Evolutionary conservation across 305 asterid species (phyloP), one percentile per base, ranked within the genome.

Genomic region (Rubia occidens): DNA sequence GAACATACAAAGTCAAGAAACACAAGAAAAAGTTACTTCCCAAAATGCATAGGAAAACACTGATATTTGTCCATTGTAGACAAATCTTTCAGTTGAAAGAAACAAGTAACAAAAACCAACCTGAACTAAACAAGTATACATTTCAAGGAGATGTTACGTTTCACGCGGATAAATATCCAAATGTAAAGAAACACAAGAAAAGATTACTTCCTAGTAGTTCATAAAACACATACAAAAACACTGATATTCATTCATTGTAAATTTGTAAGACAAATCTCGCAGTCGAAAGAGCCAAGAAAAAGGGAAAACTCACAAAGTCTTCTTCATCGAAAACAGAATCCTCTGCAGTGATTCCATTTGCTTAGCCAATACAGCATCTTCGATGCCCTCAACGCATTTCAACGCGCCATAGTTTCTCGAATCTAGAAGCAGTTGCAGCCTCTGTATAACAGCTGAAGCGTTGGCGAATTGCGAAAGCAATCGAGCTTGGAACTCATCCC

Each of bases 401-500:
- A 92, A 78, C 35, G 74, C 83, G 40, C 89, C 91, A 47, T 78
- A 89, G 68, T 86, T 86, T 37, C 71, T 78, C 1, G 76, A 66
- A 75, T 84, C 70, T 78, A 72, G 88, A 68, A 92, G 79, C 32
- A 85, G 78, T 92, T 83, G 90, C 81, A 89, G 76, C 77, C 95
- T 84, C 81, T 79, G 86, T 70, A 87, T 88, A 78, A 89, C 84
- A 53, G 92, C 77, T 76, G 87, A 84, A 47, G 89, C 96, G 35
- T 79, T 82, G 9, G 78, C 66, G 76, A 85, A 89, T 44, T 89
- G 95, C 39, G 88, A 80, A 69, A 85, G 43, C 59, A 89, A 76
- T 17, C 79, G 76, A 72, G 85, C 79, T 68, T 91, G 95, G 39
- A 88, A 79, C 78, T 86, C 89, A 45, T 84, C 91, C 98, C 96